A percentile compares a stretch with the other conserved stretches of the same genome.
Conservation (phyloP, 1,139 yeast species). For the Kurtzmaniella quercitrusa region DNA sequence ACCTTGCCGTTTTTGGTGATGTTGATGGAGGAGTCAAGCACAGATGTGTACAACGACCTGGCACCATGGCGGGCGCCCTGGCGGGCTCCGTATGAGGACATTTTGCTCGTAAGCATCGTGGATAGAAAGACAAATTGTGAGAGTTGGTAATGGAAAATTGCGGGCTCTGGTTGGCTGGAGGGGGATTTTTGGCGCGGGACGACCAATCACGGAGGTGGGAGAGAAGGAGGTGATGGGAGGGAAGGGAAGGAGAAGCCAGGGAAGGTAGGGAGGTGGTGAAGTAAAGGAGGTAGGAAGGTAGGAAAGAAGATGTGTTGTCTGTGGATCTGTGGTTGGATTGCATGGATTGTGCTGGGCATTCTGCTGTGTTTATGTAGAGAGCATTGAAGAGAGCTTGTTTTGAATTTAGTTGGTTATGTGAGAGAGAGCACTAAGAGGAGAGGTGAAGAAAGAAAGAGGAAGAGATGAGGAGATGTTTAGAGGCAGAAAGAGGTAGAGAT, state of each 20-base stretch:
- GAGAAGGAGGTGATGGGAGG: neutral
- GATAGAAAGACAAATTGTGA: neutral
- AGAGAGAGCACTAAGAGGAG: too few relatives aligned
- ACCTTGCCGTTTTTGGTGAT: conserved; percentile 77
- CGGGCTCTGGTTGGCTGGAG: conserved; percentile 21
- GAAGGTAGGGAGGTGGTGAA: neutral
- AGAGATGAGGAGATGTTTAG: too few relatives aligned
- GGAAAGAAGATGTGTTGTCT: too few relatives aligned
- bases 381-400: too few relatives aligned
- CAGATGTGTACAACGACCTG: conserved; percentile 40
- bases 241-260: neutral
- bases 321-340: too few relatives aligned
- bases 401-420: too few relatives aligned
- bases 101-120: conserved; percentile 1
- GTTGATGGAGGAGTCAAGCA: conserved; percentile 57
- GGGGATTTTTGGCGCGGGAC: conserved; percentile 2
- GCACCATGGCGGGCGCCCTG: conserved; percentile 15
- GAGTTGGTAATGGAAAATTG: conserved; percentile 13
- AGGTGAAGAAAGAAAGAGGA: neutral
- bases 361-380: too few relatives aligned
- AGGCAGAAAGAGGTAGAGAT: too few relatives aligned
- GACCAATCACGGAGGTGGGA: conserved; percentile 6
- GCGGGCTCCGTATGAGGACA: neutral
- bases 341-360: too few relatives aligned
- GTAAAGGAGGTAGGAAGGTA: neutral